phyloP scores from a whole-genome alignment of 768 basidiomycete species.

The Phylloporus arenicola region DNA sequence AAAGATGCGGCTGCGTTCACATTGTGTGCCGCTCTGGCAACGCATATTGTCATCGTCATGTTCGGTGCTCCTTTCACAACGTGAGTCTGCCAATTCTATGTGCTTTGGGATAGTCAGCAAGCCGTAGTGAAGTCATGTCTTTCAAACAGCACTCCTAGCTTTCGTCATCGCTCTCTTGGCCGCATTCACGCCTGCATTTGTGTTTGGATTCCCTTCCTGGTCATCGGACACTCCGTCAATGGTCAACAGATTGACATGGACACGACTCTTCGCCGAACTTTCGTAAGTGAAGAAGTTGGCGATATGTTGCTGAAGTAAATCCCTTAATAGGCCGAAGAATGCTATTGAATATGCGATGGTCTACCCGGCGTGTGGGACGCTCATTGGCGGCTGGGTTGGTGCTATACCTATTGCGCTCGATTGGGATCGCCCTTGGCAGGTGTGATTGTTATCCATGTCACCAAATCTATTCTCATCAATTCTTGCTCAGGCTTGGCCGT shows the following conservation, averaged over 20 bases:
- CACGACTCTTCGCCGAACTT: slow-evolving; percentile 75
- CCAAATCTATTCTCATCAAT: background rate
- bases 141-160: slow-evolving; percentile 64
- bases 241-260: slow-evolving; percentile 61
- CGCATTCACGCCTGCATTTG: slow-evolving; percentile 63
- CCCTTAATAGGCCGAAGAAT: slow-evolving; percentile 43
- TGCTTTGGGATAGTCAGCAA: background rate
- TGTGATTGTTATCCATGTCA: slow-evolving; percentile 32
- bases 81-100: slow-evolving; percentile 32
- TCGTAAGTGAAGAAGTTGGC: slow-evolving; percentile 49
- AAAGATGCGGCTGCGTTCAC: slow-evolving; percentile 51
- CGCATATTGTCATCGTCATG: slow-evolving; percentile 50
- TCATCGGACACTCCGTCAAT: slow-evolving; percentile 39
- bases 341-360: slow-evolving; percentile 72
- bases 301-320: background rate
- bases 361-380: slow-evolving; percentile 69
- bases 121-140: slow-evolving; percentile 36
- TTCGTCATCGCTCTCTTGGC: slow-evolving; percentile 63
- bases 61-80: slow-evolving; percentile 72
- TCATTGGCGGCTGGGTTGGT: slow-evolving; percentile 77
- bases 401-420: slow-evolving; percentile 84
- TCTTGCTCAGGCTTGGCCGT: slow-evolving; percentile 67
- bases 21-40: slow-evolving; percentile 38
- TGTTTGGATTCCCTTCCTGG: slow-evolving; percentile 57
- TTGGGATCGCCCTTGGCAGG: slow-evolving; percentile 99